Base-by-base conservation (phyloP, 164 flowering plant species). In the Tetrastigma voinierianum region DNA sequence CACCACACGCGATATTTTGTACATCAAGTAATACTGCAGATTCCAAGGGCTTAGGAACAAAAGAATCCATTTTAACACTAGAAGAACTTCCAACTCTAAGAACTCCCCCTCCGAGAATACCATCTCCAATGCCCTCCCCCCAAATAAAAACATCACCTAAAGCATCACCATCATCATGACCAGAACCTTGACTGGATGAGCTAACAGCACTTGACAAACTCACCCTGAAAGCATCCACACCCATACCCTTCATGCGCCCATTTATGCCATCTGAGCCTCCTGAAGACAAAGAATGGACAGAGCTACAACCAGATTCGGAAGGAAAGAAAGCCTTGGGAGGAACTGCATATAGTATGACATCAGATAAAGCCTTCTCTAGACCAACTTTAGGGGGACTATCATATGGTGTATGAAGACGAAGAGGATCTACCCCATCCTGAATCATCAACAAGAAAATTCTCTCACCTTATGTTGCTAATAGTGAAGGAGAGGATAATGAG, bases 1-100 rank as follows among this genome's bases (percentile, higher is more conserved):
- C 66, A 59, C 81, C 81, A 72, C 81, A 78, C 32, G 81, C 76
- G 43, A 78, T 68, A 23, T 69, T 58, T 55, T 78, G 81, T 51
- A 78, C 81, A 63, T 78, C 81, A 25, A 78, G 64, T 7, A 66
- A 70, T 10, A 78, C 81, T 23, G 69, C 68, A 46, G 81, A 75
- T 52, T 78, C 79, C 25, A 78, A 49, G 17, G 74, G 64, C 57
- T 75, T 78, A 16, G 81, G 81, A 11, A 72, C 9, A 46, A 65
- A 57, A 24, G 67, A 65, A 59, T 76, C 80, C 57, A 62, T 51
- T 46, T 61, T 68, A 20, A 23, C 18, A 21, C 70, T 52, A 32
- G 18, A 24, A 46, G 12, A 45, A 60, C 65, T 64, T 14, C 59
- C 80, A 57, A 20, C 49, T 52, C 66, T 69, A 46, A 61, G 64